Evolutionary conservation across 1,139 yeast species (phyloP).

Genomic region (Saccharomyces hybrid): DNA sequence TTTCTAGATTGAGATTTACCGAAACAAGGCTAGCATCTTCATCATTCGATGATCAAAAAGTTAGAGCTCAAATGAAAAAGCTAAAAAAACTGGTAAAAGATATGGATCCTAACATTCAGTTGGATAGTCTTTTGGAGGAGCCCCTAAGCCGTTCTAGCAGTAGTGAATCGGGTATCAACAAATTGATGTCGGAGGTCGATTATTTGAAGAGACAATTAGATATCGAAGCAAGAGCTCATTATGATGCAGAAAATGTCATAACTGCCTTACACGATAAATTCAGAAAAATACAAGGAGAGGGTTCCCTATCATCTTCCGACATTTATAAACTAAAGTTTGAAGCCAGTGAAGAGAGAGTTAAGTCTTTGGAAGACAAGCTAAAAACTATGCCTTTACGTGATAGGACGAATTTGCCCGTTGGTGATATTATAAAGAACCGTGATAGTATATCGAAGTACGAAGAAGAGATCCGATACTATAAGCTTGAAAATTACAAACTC

Average conservation of each 20-base stretch:
- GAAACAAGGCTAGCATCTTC: conserved; percentile 50
- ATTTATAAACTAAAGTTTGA: conserved; percentile 34
- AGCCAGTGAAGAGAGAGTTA: conserved; percentile 41
- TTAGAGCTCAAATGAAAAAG: conserved; percentile 37
- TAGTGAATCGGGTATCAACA: conserved; percentile 32
- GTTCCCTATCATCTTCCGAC: conserved; percentile 21
- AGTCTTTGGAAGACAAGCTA: conserved; percentile 38
- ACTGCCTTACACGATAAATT: conserved; percentile 28
- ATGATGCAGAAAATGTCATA: conserved; percentile 29
- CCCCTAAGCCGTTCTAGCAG: conserved; percentile 17
- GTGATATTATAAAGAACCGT: conserved; percentile 26
- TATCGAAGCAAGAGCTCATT: conserved; percentile 31
- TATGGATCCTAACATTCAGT: conserved; percentile 21
- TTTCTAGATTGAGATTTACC: conserved; percentile 51
- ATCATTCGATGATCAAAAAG: conserved; percentile 43
- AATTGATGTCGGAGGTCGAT: conserved; percentile 32
- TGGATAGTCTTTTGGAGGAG: conserved; percentile 21
- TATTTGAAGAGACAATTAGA: conserved; percentile 36
- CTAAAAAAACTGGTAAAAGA: conserved; percentile 26
- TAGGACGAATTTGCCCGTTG: conserved; percentile 21
- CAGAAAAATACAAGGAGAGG: conserved; percentile 27
- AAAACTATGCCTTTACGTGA: conserved; percentile 31
- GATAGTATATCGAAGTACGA: conserved; percentile 41
- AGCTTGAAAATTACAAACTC: conserved; percentile 39
- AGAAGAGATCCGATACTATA: conserved; percentile 27